phyloP scores from a whole-genome alignment of 768 basidiomycete species.

The Lepiota venenata region DNA sequence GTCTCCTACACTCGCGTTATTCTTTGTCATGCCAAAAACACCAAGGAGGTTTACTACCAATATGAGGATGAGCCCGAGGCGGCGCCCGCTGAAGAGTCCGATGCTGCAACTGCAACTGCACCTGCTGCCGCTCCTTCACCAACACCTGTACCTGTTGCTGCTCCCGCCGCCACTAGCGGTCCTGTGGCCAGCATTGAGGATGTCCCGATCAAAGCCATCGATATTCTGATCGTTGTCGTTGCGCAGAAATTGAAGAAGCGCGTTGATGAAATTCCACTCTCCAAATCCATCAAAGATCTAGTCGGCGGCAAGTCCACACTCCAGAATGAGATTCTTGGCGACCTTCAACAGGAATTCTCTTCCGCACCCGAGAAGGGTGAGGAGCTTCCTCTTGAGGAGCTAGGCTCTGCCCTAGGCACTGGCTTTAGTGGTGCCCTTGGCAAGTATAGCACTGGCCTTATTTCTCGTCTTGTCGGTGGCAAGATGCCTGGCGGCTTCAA shows the following conservation, averaged over 20 bases:
- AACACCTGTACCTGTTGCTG: slow-evolving; percentile 35
- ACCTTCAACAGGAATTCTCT: slow-evolving; percentile 91
- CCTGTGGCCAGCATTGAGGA: slow-evolving; percentile 81
- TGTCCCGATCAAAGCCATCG: slow-evolving; percentile 85
- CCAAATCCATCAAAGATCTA: slow-evolving; percentile 97
- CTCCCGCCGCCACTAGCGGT: slow-evolving; percentile 48
- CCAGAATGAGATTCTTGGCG: slow-evolving; percentile 98
- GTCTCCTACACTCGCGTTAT: slow-evolving; percentile 75
- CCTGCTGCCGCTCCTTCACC: slow-evolving; percentile 34
- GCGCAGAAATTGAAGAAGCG: slow-evolving; percentile 99
- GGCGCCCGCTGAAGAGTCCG: slow-evolving; percentile 29
- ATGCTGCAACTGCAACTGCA: slow-evolving; percentile 28
- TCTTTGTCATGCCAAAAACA: slow-evolving; percentile 92
- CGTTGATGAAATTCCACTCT: slow-evolving; percentile 81
- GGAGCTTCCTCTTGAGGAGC: slow-evolving; percentile 93
- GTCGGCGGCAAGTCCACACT: slow-evolving; percentile 98
- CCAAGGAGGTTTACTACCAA: slow-evolving; percentile 96
- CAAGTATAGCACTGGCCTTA: slow-evolving; percentile 88
- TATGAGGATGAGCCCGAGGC: slow-evolving; percentile 82
- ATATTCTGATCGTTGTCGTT: slow-evolving; percentile 83
- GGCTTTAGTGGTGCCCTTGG: slow-evolving; percentile 87
- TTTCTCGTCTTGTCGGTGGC: slow-evolving; percentile 87
- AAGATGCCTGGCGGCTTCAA: slow-evolving; percentile 99
- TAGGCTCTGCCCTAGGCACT: slow-evolving; percentile 77
- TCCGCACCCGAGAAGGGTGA: slow-evolving; percentile 98